A percentile compares a stretch with the other conserved stretches of the same genome.
Conservation (phyloP, 1,139 yeast species). For the Arxiozyma heterogenica region DNA sequence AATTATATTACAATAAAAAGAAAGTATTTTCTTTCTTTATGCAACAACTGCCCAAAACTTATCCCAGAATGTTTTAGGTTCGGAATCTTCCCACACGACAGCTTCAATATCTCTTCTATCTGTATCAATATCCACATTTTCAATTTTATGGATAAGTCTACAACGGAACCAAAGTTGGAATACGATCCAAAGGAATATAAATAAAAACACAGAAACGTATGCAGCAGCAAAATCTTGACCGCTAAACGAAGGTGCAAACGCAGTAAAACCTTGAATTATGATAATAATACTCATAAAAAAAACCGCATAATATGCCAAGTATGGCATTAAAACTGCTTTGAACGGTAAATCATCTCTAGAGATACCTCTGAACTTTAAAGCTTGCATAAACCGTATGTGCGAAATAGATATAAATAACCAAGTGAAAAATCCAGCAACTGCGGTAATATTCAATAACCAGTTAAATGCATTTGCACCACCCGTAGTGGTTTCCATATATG, state of each 20-base stretch:
- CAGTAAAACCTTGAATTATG: conserved; percentile 62
- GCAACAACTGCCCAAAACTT: conserved; percentile 31
- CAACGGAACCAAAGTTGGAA: conserved; percentile 40
- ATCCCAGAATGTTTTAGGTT: conserved; percentile 44
- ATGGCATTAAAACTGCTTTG: conserved; percentile 62
- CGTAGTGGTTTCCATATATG: conserved; percentile 52
- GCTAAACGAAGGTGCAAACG: conserved; percentile 34
- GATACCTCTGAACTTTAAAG: conserved; percentile 50
- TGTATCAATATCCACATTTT: conserved; percentile 52
- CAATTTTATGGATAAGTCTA: conserved; percentile 37
- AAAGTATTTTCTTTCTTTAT: neutral
- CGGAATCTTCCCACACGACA: conserved; percentile 41
- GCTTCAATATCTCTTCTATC: conserved; percentile 54
- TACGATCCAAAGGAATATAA: conserved; percentile 42
- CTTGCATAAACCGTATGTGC: conserved; percentile 59
- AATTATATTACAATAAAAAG: too few relatives aligned
- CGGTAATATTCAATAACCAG: conserved; percentile 77
- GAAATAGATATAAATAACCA: conserved; percentile 63
- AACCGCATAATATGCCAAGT: conserved; percentile 48
- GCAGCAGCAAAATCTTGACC: conserved; percentile 56
- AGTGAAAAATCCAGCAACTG: conserved; percentile 65
- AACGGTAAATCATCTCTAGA: conserved; percentile 58
- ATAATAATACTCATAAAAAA: conserved; percentile 44
- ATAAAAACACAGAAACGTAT: conserved; percentile 55
- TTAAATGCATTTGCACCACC: conserved; percentile 62